These are phyloP conservation scores for Mortierella sp. DNA, from an alignment of 371 early-diverging fungal genomes.

Conservation along the genomic window DNA sequence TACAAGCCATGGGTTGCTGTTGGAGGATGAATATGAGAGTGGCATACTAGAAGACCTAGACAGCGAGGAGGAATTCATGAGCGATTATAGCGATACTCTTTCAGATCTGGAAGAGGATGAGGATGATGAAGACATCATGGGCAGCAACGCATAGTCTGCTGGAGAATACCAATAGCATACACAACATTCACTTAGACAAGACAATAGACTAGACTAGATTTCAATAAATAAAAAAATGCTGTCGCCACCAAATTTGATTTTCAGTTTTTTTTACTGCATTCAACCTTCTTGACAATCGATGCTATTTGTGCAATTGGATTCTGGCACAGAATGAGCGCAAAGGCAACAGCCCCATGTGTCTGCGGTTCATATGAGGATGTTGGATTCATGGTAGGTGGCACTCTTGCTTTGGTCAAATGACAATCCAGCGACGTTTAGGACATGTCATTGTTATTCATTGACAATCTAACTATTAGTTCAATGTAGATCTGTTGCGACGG, in stretches of 20 bases:
- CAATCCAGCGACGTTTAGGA: too few species aligned
- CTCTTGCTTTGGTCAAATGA: background rate
- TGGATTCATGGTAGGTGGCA: slow-evolving; percentile 34
- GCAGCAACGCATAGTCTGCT: background rate
- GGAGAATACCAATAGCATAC: background rate
- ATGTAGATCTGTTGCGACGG: slow-evolving; percentile 45
- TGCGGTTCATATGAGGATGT: slow-evolving; percentile 34
- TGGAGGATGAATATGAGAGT: background rate
- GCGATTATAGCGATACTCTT: background rate
- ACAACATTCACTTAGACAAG: background rate
- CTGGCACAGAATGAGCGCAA: slow-evolving; percentile 23
- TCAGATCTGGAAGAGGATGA: slow-evolving; percentile 1
- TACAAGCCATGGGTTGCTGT: background rate
- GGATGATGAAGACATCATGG: background rate
- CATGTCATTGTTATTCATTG: background rate
- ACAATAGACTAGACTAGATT: background rate
- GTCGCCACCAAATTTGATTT: background rate
- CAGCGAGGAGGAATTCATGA: background rate
- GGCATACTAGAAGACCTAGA: background rate
- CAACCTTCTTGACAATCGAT: background rate
- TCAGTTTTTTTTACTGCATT: background rate
- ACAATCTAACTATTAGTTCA: background rate
- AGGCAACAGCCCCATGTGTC: slow-evolving; percentile 20
- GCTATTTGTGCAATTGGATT: background rate
- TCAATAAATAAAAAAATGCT: background rate